phyloP scores from a whole-genome alignment of 208 protist species.

The Vickermania ingenoplastis region DNA sequence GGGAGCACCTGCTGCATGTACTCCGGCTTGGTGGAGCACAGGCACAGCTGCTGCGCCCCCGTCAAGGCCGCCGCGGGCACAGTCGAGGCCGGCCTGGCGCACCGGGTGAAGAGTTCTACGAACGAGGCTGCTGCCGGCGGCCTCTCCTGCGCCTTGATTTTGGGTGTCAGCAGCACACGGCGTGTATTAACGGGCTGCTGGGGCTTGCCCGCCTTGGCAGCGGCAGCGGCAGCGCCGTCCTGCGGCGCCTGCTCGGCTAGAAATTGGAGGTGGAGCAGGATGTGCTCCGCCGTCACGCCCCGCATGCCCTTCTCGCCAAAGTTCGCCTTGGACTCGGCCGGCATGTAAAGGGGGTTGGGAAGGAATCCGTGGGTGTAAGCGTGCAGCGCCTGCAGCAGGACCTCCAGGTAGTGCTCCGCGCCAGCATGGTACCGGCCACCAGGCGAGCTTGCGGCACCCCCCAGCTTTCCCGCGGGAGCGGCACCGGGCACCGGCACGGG shows the following conservation, averaged over 20 bases:
- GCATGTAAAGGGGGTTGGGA: conserved; percentile 31
- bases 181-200: not conserved
- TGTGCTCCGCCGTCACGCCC: not conserved
- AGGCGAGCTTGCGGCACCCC: not conserved
- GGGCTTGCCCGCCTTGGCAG: not conserved
- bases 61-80: conserved; percentile 19
- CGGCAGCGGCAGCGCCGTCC: not conserved
- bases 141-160: not conserved
- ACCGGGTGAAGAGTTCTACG: not conserved
- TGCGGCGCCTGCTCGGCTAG: not conserved
- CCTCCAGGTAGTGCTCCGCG: conserved; percentile 45
- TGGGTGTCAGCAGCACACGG: not conserved
- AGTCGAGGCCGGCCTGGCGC: not conserved
- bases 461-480: conserved; percentile 3
- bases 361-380: conserved; percentile 48
- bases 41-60: conserved; percentile 17
- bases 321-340: conserved; percentile 5
- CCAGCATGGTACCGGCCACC: conserved; percentile 6
- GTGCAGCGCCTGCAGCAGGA: conserved; percentile 53
- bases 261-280: not conserved
- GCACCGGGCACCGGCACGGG: conserved; percentile 2
- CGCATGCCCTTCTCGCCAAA: conserved; percentile 31
- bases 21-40: conserved; percentile 21
- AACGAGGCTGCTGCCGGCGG: not conserved
- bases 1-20: conserved; percentile 29